Evolutionary conservation across 768 basidiomycete genomes (phyloP).

Genomic region (Flagelloscypha sp.): DNA sequence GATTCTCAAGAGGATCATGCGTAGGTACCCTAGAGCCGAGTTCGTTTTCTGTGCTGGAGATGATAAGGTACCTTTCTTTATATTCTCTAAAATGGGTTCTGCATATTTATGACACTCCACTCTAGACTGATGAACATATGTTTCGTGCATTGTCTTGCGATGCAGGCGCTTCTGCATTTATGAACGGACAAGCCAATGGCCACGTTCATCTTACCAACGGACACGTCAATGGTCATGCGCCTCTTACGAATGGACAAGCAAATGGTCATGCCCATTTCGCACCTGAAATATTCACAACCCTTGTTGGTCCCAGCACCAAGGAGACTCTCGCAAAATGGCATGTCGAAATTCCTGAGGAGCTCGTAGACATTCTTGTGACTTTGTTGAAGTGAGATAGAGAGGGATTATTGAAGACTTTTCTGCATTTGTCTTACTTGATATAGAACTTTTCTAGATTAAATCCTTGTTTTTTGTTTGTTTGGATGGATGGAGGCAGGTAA

Average conservation of each 20-base stretch:
- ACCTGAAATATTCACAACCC: slow-evolving; percentile 49
- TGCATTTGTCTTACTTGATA: too few relatives aligned
- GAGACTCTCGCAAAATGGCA: slow-evolving; percentile 61
- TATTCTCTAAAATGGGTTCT: not conserved
- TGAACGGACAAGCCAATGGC: too few relatives aligned
- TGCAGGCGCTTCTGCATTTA: slow-evolving; percentile 6
- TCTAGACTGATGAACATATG: slow-evolving; percentile 72
- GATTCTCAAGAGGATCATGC: slow-evolving; percentile 66
- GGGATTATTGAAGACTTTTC: too few relatives aligned
- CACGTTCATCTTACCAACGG: too few relatives aligned
- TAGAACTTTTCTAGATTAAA: too few relatives aligned
- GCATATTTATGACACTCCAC: slow-evolving; percentile 1
- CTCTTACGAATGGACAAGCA: slow-evolving; percentile 33
- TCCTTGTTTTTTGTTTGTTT: too few relatives aligned
- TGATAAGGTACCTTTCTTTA: slow-evolving; percentile 44
- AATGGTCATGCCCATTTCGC: slow-evolving; percentile 12
- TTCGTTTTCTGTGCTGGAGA: slow-evolving; percentile 75
- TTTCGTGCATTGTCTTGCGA: slow-evolving; percentile 52
- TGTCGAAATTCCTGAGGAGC: slow-evolving; percentile 51
- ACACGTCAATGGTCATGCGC: too few relatives aligned
- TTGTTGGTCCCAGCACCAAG: slow-evolving; percentile 55
- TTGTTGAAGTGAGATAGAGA: too few relatives aligned
- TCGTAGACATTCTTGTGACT: too few relatives aligned
- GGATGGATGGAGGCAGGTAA: too few relatives aligned
- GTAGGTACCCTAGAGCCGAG: slow-evolving; percentile 61